A percentile compares a stretch with the other conserved stretches of the same genome.
Conservation (phyloP, 2,329 filamentous ascomycete genomes). For the Ophioceras dolichostomum region DNA sequence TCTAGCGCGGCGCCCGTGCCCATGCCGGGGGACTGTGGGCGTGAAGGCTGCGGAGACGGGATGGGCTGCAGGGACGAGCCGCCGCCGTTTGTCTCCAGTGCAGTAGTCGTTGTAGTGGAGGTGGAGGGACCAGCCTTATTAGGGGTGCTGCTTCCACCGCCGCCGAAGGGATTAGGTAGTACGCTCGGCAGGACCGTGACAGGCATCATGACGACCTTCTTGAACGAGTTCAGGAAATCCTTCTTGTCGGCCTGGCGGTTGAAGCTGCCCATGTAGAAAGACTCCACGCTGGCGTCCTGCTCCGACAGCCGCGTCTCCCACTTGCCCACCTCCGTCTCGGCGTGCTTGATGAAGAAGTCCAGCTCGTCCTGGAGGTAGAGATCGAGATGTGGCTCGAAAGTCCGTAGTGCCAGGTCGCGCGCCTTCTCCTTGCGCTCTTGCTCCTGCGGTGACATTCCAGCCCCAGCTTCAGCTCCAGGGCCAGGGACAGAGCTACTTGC, state of each 20-base stretch:
- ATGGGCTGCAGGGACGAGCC: constrained; percentile 16
- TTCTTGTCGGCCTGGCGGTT: constrained; percentile 92
- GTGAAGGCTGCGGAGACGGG: constrained; percentile 26
- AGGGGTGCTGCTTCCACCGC: constrained; percentile 6
- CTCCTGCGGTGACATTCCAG: constrained; percentile 37
- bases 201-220: constrained; percentile 98
- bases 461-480: no score
- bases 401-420: constrained; percentile 53
- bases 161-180: constrained; percentile 43
- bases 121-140: not conserved
- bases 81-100: constrained; percentile 13
- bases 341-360: constrained; percentile 67
- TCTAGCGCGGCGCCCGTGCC: constrained; percentile 11
- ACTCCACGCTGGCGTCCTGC: constrained; percentile 82
- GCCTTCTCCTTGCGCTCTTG: constrained; percentile 37
- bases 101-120: not conserved
- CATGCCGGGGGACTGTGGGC: constrained; percentile 35
- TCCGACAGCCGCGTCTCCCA: constrained; percentile 92
- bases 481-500: no score
- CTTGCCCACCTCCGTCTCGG: constrained; percentile 61
- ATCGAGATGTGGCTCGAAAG: constrained; percentile 90
- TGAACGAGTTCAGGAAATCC: constrained; percentile 92
- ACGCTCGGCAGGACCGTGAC: constrained; percentile 73
- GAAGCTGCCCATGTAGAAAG: constrained; percentile 90
- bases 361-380: constrained; percentile 87